Evolutionary conservation across 805 yeast species (phyloP), one percentile per base, ranked within the genome.

Genomic region (Spathaspora arborariae): DNA sequence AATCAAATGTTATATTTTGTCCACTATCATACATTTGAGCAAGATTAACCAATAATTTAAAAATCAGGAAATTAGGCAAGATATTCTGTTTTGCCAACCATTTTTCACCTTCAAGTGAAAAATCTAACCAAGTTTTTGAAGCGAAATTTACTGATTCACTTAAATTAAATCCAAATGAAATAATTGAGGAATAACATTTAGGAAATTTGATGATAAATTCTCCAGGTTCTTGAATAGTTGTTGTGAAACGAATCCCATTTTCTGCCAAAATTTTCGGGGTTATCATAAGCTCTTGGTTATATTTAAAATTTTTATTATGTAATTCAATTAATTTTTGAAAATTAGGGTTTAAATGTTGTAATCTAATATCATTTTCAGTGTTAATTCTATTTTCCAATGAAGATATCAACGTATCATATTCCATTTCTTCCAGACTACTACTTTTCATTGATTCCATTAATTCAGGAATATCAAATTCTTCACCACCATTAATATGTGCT

Each of bases 201-300:
- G 91, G 89, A 51, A 65, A 81, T 46, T 75, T 80, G 48, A 84
- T 65, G 5, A 85, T 63, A 46, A 74, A 71, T 30, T 85, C 86
- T 1, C 88, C 87, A 0, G 84, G 81, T 34, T 68, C 69, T 57
- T 85, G 91, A n/a, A 72, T 58, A 0, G 78, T 64, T 5, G 76
- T 72, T 39, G 70, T 64, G 20, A 69, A 76, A 4, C 58, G 64
- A 16, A 85, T 81, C 0, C 82, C 84, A 26, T 72, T 54, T 18
- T 67, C 62, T n/a, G 53, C 49, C n/a, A 85, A 59, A 22, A 67
- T 52, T 8, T 68, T 63, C 0, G 88, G 85, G 0, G 82, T 67
- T 4, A 84, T 59, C 43, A 79, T 60, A 13, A 71, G 52, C 46
- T 80, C 81, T 35, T 72, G 68, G 50, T 75, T 77, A 51, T 56